Conservation (phyloP, 768 basidiomycete genomes). For the Amanita fuliginea region DNA sequence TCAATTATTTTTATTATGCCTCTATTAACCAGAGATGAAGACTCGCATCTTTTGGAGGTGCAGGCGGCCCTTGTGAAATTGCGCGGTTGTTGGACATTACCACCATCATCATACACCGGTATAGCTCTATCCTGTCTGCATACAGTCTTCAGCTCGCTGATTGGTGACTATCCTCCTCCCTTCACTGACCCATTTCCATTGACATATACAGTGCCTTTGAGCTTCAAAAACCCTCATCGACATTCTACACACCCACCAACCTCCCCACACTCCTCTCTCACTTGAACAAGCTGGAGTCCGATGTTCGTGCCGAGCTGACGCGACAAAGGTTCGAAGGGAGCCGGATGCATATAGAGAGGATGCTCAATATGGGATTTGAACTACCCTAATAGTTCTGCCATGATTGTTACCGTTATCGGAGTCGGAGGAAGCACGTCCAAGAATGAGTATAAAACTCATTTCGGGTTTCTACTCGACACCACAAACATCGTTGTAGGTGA, state of each 20-base stretch:
- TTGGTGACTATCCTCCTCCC: conserved; percentile 22
- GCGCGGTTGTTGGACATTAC: conserved; percentile 79
- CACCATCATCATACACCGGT: conserved; percentile 80
- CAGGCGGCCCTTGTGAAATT: conserved; percentile 89
- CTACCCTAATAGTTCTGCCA: too few relatives aligned
- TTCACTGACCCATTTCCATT: too few relatives aligned
- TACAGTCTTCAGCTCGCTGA: conserved; percentile 92
- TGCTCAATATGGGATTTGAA: too few relatives aligned
- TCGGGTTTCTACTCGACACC: conserved; percentile 83
- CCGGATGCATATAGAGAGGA: too few relatives aligned
- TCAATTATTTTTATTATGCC: background rate
- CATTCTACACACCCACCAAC: too few relatives aligned
- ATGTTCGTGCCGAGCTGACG: too few relatives aligned
- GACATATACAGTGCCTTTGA: conserved; percentile 56
- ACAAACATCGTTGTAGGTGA: conserved; percentile 88
- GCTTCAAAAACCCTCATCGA: conserved; percentile 81
- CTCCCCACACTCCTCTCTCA: too few relatives aligned
- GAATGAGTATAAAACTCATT: conserved; percentile 72
- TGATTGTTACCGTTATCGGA: too few relatives aligned
- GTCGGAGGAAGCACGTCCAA: conserved; percentile 77
- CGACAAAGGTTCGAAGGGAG: too few relatives aligned
- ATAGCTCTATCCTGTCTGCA: conserved; percentile 88
- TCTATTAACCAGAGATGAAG: conserved; percentile 26
- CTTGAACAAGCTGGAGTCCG: too few relatives aligned
- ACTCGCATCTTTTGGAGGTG: conserved; percentile 87